Evolutionary conservation across 2,329 filamentous ascomycete species (phyloP), one percentile per base, ranked within the genome.

Genomic region (Stemphylium lycopersici): DNA sequence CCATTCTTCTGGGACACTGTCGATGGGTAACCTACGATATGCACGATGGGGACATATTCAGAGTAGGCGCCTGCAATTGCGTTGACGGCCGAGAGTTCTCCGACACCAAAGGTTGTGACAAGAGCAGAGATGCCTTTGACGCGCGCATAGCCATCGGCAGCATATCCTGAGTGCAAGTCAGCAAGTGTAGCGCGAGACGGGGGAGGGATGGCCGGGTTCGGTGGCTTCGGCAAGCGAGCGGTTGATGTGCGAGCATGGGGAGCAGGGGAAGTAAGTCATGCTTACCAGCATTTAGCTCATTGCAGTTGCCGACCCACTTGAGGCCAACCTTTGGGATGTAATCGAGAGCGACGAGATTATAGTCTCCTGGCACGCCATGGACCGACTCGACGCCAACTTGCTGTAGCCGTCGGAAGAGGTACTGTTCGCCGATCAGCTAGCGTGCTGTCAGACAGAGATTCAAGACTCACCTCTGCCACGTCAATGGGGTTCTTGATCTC

Each of bases 231-330:
- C 22, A 18, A 29, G 26, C 26, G 26, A 29, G 26, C 26, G 8
- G 10, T 24, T 24, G 22, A 24, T 24, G 22, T 24, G 22, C 22
- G 6, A 24, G 22, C 6, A 24, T 7, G 22, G 22, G 22, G 20
- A 20, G 20, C 20, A 20, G 3, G 24, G 24, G 24, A 29, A 29
- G 8, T 11, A 29, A 11, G 22, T 26, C 52, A 39, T 51, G 60
- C 69, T 32, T 53, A 82, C 81, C 81, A 48, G 82, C 83, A 69
- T 85, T 85, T 48, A 87, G 77, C 69, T 87, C 84, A 70, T 87
- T 87, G 69, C 79, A 81, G 66, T 85, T 87, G 58, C 84, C 84
- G 3, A 85, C 81, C 84, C 84, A 87, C 40, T 78, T 70, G 18
- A 87, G 72, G 12, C 79, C 83, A 43, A 73, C 76, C 51, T 82